Evolutionary conservation across 139 green algal species (phyloP), one percentile per base, ranked within the genome.

Genomic region (Chlamydomonas sp.): DNA sequence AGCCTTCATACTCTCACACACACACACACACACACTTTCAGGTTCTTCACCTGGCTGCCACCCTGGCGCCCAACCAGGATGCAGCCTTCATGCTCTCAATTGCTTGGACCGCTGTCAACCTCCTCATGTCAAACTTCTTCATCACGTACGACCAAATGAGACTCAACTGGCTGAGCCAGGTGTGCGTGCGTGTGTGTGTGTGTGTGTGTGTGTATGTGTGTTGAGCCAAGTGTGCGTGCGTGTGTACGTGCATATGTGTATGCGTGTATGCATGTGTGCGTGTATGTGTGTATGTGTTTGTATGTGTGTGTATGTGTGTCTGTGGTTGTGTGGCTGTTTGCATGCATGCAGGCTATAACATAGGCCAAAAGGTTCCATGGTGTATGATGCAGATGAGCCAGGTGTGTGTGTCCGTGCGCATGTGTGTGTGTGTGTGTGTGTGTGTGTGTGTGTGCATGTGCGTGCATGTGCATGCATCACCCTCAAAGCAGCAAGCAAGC

Each of bases 31-130:
- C 54, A 63, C 26, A 58, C 34, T 30, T 43, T 22, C 49, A 73
- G 68, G 68, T 73, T 5, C n/a, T 74, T 5, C 69, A 74, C 57
- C 43, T 58, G 10, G 69, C 69, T 2, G 54, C 58, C 26, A 61
- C 38, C 2, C 13, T 74, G 22, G 28, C 69, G 1, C 69, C 69
- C 37, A 74, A 74, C 36, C 69, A 74, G 38, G 83, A 89, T 48
- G 67, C 70, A 26, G 83, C 83, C 1, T 89, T 89, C 81, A 87
- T 89, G 83, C n/a, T 89, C 2, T 78, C 76, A 33, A 85, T 87
- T 26, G 76, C 71, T 8, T 89, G 81, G 78, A 87, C 83, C 2
- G 83, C 83, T 0, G 43, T 89, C 69, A 87, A 89, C 76, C 76
- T 89, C 61, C 65, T 89, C 35, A 65, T 87, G 58, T 74, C 59